A percentile compares a stretch with the other conserved stretches of the same genome.
These are phyloP conservation scores for Cladosporium sphaerospermum DNA, from an alignment of 2,329 filamentous ascomycete species.

Conservation along the genomic window DNA sequence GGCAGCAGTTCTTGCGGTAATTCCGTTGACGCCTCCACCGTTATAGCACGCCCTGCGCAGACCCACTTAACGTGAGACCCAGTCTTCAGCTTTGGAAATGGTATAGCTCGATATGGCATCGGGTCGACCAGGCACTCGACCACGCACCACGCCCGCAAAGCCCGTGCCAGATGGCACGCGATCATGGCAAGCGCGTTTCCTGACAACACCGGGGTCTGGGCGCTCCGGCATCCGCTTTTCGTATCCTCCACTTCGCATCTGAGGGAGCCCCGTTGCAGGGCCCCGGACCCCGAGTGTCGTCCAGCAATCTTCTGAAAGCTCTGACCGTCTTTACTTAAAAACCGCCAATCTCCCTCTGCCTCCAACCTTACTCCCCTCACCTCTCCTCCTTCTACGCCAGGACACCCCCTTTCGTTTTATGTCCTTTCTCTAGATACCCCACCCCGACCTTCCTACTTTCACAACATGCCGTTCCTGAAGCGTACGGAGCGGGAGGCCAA, in stretches of 20 bases:
- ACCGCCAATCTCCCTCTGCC: slow-evolving; percentile 3
- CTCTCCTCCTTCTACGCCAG: slow-evolving; percentile 5
- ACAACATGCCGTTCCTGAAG: slow-evolving; percentile 30
- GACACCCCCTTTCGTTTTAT: slow-evolving; percentile 4
- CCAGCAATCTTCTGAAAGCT: slow-evolving; percentile 7
- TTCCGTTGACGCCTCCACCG: slow-evolving; percentile 2
- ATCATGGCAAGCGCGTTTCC: slow-evolving; percentile 4
- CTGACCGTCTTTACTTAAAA: slow-evolving; percentile 8
- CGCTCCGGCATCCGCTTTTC: slow-evolving; percentile 1
- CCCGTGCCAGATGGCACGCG: slow-evolving; percentile 7
- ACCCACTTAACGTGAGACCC: slow-evolving; percentile 2
- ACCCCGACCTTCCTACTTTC: neutral
- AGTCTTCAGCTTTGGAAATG: slow-evolving; percentile 7
- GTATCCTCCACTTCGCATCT: slow-evolving; percentile 10
- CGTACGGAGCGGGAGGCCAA: slow-evolving; percentile 27
- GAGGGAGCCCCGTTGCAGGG: slow-evolving; percentile 9
- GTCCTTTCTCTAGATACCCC: slow-evolving; percentile 9
- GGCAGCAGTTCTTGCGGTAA: neutral
- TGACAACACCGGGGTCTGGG: slow-evolving; percentile 6
- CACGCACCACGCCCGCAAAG: slow-evolving; percentile 6
- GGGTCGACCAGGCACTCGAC: slow-evolving; percentile 6
- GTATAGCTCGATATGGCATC: slow-evolving; percentile 7
- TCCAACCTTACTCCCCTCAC: slow-evolving; percentile 9
- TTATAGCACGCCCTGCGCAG: neutral
- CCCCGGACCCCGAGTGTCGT: slow-evolving; percentile 10